Base-by-base conservation (phyloP, 2,329 filamentous ascomycete species). In the Colletotrichum agaves region DNA sequence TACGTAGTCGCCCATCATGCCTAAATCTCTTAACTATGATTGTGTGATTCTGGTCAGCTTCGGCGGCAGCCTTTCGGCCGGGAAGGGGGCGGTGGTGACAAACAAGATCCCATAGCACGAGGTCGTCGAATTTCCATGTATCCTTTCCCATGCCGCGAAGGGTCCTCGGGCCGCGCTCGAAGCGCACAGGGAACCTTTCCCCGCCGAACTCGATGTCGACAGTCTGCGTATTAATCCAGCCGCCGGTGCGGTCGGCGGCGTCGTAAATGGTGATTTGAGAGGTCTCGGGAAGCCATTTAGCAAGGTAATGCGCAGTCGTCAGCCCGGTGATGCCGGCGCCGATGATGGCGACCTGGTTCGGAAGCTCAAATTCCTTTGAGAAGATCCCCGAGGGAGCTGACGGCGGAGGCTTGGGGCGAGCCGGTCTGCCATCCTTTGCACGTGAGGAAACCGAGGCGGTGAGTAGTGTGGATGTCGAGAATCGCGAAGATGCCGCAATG, bases 291-390 rank as follows among this genome's bases (percentile, higher is more conserved):
- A 92, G 85, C 73, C 90, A 83, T 71, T 88, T 87, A 12, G 89
- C 84, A 49, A 97, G 83, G 77, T 93, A 94, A 81, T 93, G 93
- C 33, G 93, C 93, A 43, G 90, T 86, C 39, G 91, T 87, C 53
- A 97, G 86, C 57, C 94, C 94, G 1, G 93, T 96, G 75, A 97
- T 90, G 44, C 94, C 94, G 68, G 90, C 93, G 59, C 94, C 94
- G 33, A 97, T 78, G 58, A 97, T 84, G 23, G 91, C 93, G 62
- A 93, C 81, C 19, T 78, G 72, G 63, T 78, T 73, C 10, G 74
- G 74, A 13, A 65, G 47, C 33, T 56, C 43, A 7, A 19, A 6
- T 3, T 68, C 50, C 12, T 27, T 39, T 27, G 31, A 13, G 17
- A 46, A 43, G 10, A 15, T 23, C 12, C 31, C 41, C 4, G 21